phyloP scores from a whole-genome alignment of 1,284 basidiomycete species.

The Inonotus obliquus region DNA sequence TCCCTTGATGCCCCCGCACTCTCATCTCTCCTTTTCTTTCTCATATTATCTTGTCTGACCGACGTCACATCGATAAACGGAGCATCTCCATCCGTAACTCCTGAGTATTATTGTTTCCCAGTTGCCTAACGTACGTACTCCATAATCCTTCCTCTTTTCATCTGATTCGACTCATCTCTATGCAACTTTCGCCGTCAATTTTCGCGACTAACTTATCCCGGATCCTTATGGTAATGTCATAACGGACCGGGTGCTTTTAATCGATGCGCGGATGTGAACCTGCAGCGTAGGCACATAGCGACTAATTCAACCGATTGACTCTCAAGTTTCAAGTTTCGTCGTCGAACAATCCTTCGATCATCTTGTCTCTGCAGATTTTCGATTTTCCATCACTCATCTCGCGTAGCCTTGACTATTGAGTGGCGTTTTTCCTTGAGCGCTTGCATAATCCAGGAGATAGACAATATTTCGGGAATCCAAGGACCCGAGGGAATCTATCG shows the following conservation, averaged over 20 bases:
- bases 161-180: neutral
- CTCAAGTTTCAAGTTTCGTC: neutral
- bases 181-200: neutral
- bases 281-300: neutral
- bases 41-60: neutral
- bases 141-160: neutral
- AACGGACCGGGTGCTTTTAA: neutral
- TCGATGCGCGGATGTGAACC: neutral
- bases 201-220: neutral
- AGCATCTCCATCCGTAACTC: neutral
- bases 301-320: conserved; percentile 1
- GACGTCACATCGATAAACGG: neutral
- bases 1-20: neutral
- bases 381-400: neutral
- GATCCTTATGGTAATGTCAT: neutral
- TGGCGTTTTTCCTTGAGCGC: neutral
- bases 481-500: neutral
- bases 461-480: neutral
- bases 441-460: neutral
- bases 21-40: neutral
- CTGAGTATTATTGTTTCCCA: neutral
- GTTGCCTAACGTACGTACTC: neutral
- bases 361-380: neutral
- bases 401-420: neutral
- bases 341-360: neutral